A percentile compares a stretch with the other conserved stretches of the same genome.
phyloP scores from a whole-genome alignment of 176 grass and related monocot genomes.

The Saccharum officinarum region DNA sequence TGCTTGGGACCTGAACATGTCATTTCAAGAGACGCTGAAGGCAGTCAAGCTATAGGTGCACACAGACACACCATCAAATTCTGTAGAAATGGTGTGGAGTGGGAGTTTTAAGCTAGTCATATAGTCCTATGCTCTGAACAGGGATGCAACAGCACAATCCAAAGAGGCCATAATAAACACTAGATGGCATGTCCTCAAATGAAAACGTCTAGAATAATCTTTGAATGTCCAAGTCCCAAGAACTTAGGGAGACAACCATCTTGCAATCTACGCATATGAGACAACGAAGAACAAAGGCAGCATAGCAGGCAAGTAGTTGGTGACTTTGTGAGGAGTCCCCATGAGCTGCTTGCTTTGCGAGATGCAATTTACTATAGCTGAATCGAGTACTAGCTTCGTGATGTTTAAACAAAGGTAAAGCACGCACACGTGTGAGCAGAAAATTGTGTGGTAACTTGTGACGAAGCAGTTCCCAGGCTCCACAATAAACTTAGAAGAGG shows the following conservation, averaged over 20 bases:
- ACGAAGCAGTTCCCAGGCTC: conserved; percentile 38
- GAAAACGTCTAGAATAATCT: conserved; percentile 57
- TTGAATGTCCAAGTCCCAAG: conserved; percentile 65
- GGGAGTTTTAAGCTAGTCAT: not conserved
- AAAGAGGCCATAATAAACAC: conserved; percentile 3
- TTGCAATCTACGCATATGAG: conserved; percentile 35
- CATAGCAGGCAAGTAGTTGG: conserved; percentile 26
- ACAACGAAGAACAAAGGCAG: conserved; percentile 42
- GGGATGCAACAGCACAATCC: not conserved
- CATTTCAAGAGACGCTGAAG: not conserved
- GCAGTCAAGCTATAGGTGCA: no score
- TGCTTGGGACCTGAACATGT: not conserved
- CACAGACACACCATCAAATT: not conserved
- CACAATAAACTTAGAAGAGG: conserved; percentile 33
- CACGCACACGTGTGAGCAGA: conserved; percentile 63
- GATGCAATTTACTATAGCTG: conserved; percentile 34
- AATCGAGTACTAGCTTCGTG: conserved; percentile 20
- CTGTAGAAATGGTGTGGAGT: not conserved
- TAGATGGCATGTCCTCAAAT: conserved; percentile 38
- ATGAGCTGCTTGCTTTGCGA: conserved; percentile 34
- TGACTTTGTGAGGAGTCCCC: conserved; percentile 42
- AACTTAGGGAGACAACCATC: conserved; percentile 42
- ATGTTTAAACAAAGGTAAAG: conserved; percentile 60
- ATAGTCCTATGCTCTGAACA: conserved; percentile 10
- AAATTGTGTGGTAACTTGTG: conserved; percentile 55